These are phyloP conservation scores for Carex myosuroides DNA, from an alignment of 176 grass and related monocot species.

Conservation along the genomic window DNA sequence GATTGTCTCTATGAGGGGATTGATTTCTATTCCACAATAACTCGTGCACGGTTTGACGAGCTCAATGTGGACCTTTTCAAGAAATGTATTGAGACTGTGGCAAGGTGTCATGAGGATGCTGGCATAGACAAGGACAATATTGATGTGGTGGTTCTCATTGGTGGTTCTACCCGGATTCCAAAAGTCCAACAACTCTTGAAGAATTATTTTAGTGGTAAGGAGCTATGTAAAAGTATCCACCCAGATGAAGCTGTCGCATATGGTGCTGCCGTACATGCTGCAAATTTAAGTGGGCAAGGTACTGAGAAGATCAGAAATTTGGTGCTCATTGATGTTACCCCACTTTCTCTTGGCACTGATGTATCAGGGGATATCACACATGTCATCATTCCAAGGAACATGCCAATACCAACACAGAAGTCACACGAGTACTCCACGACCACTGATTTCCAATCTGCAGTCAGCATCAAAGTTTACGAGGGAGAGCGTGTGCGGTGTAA, in stretches of 20 bases:
- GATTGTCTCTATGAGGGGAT: slow-evolving; percentile 33
- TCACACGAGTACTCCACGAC: background rate
- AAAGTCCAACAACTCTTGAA: slow-evolving; percentile 27
- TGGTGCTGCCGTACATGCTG: slow-evolving; percentile 31
- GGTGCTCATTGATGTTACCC: slow-evolving; percentile 19
- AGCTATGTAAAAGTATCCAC: slow-evolving; percentile 31
- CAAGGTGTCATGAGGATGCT: slow-evolving; percentile 25
- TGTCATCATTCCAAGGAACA: slow-evolving; percentile 28
- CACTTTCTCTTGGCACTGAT: background rate
- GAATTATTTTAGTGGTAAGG: slow-evolving; percentile 24
- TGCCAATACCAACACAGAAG: slow-evolving; percentile 19
- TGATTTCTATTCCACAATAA: slow-evolving; percentile 33
- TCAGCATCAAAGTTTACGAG: slow-evolving; percentile 8
- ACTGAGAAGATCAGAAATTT: slow-evolving; percentile 13
- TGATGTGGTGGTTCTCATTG: slow-evolving; percentile 23
- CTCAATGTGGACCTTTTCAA: slow-evolving; percentile 33
- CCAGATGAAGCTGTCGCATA: slow-evolving; percentile 33
- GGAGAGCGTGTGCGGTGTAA: slow-evolving; percentile 14
- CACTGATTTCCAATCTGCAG: background rate
- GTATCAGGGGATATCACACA: background rate
- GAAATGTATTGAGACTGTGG: slow-evolving; percentile 31
- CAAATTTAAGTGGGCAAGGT: slow-evolving; percentile 26
- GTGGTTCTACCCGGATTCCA: slow-evolving; percentile 17
- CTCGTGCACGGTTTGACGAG: slow-evolving; percentile 31
- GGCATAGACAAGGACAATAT: slow-evolving; percentile 30